These are phyloP conservation scores for Cyanidiococcus yangmingshanensis DNA, from an alignment of 23 red algal genomes.

Conservation along the genomic window DNA sequence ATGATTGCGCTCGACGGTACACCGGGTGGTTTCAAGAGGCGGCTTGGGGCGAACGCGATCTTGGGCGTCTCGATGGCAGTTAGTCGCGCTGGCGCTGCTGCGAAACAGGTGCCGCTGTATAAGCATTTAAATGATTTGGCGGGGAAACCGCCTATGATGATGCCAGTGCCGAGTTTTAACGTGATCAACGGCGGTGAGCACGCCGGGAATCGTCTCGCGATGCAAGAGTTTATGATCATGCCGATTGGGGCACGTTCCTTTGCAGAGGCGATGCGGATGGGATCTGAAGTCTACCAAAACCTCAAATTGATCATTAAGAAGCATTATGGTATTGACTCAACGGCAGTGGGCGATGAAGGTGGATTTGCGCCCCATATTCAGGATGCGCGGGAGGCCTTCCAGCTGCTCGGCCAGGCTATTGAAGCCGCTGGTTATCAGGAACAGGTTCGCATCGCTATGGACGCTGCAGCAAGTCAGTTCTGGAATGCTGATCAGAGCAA, in stretches of 20 bases:
- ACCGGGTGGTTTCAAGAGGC: conserved; percentile 59
- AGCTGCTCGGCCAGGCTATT: conserved; percentile 77
- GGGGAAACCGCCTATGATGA: conserved; percentile 59
- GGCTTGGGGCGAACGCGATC: conserved; percentile 89
- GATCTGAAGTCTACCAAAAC: conserved; percentile 73
- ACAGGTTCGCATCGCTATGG: conserved; percentile 74
- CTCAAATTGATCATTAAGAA: conserved; percentile 92
- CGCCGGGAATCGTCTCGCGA: conserved; percentile 73
- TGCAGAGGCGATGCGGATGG: conserved; percentile 75
- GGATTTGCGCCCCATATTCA: conserved; percentile 95
- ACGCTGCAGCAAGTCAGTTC: conserved; percentile 88
- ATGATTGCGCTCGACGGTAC: conserved; percentile 83
- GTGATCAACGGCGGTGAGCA: conserved; percentile 81
- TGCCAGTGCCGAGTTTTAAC: conserved; percentile 92
- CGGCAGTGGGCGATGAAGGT: conserved; percentile 90
- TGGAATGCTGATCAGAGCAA: conserved; percentile 43
- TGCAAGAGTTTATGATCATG: conserved; percentile 98
- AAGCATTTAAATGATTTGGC: conserved; percentile 95
- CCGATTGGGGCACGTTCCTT: conserved; percentile 73
- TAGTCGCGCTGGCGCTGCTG: conserved; percentile 74
- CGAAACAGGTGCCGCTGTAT: conserved; percentile 73
- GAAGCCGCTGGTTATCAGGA: conserved; percentile 78
- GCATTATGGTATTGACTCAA: conserved; percentile 84
- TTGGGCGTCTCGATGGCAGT: conserved; percentile 98
- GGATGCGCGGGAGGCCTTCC: conserved; percentile 64